phyloP scores from a whole-genome alignment of 225 moss, liverwort and hornwort genomes.

The Bryoerythrophyllum caledonicum region DNA sequence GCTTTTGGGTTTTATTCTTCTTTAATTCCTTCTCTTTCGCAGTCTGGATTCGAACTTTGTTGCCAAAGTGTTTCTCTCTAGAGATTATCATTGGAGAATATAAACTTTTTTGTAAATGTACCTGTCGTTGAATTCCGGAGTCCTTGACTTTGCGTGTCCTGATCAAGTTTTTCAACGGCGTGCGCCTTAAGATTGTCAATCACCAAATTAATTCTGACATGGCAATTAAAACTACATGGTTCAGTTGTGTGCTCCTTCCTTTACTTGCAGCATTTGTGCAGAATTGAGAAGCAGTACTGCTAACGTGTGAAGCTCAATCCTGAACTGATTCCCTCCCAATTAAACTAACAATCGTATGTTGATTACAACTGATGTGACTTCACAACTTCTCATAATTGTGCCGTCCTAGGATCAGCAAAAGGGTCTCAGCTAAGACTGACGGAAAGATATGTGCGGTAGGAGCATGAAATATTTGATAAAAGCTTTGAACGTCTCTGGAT shows the following conservation, averaged over 20 bases:
- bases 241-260: slow-evolving; percentile 1
- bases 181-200: not conserved
- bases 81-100: no score
- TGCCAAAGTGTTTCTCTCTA: no score
- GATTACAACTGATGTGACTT: not conserved
- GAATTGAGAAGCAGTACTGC: not conserved
- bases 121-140: no score
- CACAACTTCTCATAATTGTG: not conserved
- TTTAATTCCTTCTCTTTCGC: not conserved
- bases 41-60: not conserved
- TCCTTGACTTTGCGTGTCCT: not conserved
- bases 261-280: not conserved
- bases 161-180: not conserved
- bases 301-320: not conserved
- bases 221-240: not conserved
- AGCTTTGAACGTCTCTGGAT: not conserved
- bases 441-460: not conserved
- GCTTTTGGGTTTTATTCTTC: not conserved
- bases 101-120: not conserved
- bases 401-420: not conserved
- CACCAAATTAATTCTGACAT: not conserved
- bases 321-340: not conserved
- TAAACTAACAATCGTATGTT: not conserved
- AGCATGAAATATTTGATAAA: not conserved
- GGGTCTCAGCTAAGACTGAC: not conserved